These are phyloP conservation scores for Fraxinus albicans DNA, from an alignment of 305 asterid species.

Conservation along the genomic window DNA sequence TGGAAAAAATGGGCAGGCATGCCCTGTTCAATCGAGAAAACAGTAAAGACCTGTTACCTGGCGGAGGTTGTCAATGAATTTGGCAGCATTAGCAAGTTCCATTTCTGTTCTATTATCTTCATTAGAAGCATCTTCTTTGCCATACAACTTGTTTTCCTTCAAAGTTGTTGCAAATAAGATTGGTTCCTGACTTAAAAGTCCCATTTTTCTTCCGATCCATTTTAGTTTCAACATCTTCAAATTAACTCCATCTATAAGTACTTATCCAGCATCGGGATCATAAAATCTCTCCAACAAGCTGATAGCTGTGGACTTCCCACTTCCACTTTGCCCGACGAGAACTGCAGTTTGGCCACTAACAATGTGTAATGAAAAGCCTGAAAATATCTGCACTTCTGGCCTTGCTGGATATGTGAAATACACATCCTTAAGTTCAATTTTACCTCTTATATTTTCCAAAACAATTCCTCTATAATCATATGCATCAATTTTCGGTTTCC, in stretches of 20 bases:
- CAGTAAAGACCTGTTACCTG: slow-evolving; percentile 18
- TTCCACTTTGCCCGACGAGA: slow-evolving; percentile 62
- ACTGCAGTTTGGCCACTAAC: slow-evolving; percentile 46
- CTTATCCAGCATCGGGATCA: slow-evolving; percentile 55
- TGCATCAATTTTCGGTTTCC: slow-evolving; percentile 41
- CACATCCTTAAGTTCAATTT: slow-evolving; percentile 54
- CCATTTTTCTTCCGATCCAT: slow-evolving; percentile 52
- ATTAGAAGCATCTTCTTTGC: slow-evolving; percentile 36
- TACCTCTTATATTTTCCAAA: slow-evolving; percentile 45
- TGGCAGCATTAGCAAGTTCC: slow-evolving; percentile 38
- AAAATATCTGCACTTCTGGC: slow-evolving; percentile 57
- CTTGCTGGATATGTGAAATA: slow-evolving; percentile 59
- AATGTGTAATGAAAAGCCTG: slow-evolving; percentile 41
- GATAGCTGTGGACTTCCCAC: slow-evolving; percentile 63
- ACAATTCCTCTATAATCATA: slow-evolving; percentile 35
- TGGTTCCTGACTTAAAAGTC: slow-evolving; percentile 68
- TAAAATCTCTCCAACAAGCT: slow-evolving; percentile 58
- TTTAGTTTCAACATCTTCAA: slow-evolving; percentile 40
- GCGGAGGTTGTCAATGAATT: slow-evolving; percentile 39
- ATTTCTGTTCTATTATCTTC: slow-evolving; percentile 36
- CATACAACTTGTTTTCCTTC: slow-evolving; percentile 48
- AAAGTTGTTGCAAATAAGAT: slow-evolving; percentile 46
- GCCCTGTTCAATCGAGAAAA: neutral
- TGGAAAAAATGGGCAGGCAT: neutral
- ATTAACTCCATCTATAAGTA: slow-evolving; percentile 47